Base-by-base conservation (phyloP, 139 green algal species). In the Asterochloris erici region DNA sequence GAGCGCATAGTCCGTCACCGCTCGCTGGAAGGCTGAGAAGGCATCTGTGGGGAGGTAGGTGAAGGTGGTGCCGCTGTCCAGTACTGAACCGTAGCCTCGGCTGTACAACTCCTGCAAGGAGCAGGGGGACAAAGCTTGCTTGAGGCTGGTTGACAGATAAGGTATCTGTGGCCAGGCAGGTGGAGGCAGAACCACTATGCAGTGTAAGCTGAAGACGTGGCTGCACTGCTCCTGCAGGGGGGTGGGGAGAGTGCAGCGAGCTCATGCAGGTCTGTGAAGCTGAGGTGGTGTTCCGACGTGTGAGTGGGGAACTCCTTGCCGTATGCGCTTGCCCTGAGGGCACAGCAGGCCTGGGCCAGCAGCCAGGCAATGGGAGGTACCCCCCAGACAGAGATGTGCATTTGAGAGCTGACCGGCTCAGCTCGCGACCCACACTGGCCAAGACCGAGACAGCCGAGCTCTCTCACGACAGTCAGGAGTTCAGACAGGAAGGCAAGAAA, bases 41-140 rank as follows among this genome's bases (percentile, higher is more conserved):
- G 91, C 94, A 0, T 85, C 70, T 0, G 84, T 89, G 9, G 95
- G 96, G 23, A 99, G 73, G 89, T 98, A 99, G 12, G 93, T 94
- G 86, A 99, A 99, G 13, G 96, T 99, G 29, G 96, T 99, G 21
- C 96, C 96, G 83, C 90, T 96, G 92, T 99, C 96, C 47, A 99
- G 82, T 13, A 99, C 94, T 12, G 92, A 88, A 38, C 94, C 96
- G 79, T 98, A 98, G 23, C 96, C 95, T 60, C 89, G 76, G 0
- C 89, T 77, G 74, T 87, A 90, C 28, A 29, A 26, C 13, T 19
- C 68, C 88, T 88, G 85, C 70, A 77, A 9, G 21, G 61, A 15
- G 38, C 6, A 77, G 71, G 38, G 38, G 38, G 38, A 54, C 38
- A 54, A 6, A 10, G 38, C 4, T 10, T 54, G 38, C 38, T 54